Evolutionary conservation across 495 filamentous ascomycete genomes (phyloP), one percentile per base, ranked within the genome.

Genomic region (Talaromyces adpressus): DNA sequence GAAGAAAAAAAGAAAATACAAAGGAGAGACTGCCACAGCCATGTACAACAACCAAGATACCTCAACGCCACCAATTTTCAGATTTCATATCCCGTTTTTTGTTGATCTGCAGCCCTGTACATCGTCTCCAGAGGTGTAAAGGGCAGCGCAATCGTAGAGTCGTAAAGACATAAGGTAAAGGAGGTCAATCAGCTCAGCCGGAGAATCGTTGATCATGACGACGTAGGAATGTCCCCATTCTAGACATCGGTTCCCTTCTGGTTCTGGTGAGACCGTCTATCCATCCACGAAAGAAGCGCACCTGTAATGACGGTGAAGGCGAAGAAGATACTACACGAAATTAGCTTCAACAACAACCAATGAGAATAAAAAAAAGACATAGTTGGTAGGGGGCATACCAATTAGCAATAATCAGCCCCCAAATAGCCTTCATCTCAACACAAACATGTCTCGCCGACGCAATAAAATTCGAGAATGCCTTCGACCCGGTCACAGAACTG

Each of bases 381-480:
- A 30, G 7, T 27, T 2, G 29, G 6, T 52, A 60, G n/a, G 41
- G 30, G 20, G 12, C 79, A 81, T 67, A 88, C 85, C 84, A 93
- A 36, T 93, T 79, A 6, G 89, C 87, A 78, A 96, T 96, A 74
- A 84, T 83, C 62, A 97, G 73, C 18, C 92, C 93, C 93, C 92
- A 97, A 65, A 93, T 86, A 11, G 89, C 85, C 80, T 97, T 96
- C 74, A 89, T 88, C 81, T 94, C 87, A 66, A 84, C 85, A 78
- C 93, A 97, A 63, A 90, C 89, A 16, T 82, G 72, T 77, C 86
- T 87, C 60, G 82, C 88, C 12, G 81, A 79, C 30, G 86, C 80
- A 66, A 90, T 81, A 86, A 86, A 89, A 64, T 80, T 71, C 65
- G 66, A 67, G 70, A 88, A 87, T 23, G 81, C 36, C 4, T 14